Evolutionary conservation across 2,329 filamentous ascomycete species (phyloP), one percentile per base, ranked within the genome.

Genomic region (Orbilia blumenaviensis): DNA sequence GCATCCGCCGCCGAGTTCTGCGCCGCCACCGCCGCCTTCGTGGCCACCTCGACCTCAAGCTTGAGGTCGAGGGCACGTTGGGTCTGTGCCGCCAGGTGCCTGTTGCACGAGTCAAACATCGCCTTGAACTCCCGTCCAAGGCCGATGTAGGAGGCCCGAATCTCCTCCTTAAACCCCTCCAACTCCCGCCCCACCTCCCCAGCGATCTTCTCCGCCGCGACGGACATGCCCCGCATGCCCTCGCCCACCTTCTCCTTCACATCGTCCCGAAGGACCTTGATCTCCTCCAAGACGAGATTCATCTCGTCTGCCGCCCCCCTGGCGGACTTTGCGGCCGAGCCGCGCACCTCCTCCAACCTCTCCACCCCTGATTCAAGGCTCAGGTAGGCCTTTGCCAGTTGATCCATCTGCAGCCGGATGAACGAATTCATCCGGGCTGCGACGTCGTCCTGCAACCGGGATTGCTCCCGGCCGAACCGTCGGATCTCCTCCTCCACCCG

Each of bases 261-360:
- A 63, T 92, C 90, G 82, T 97, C 92, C 21, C 94, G 89, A 23
- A 98, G 86, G n/a, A 88, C 89, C 81, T 94, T 94, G 82, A 98
- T 97, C 81, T 96, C 94, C 80, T 95, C 92, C 8, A 99, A 86
- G 1, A 97, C 90, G n/a, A 88, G 86, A 80, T 97, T 94, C 92
- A 97, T 93, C 68, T 94, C 91, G 54, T 94, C 89, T 9, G 73
- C 66, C 6, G 48, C 73, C 32, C 71, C 66, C 7, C 73, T 66
- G 18, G 66, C 66, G n/a, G 58, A 62, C 21, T 50, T 54, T 0
- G 73, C 66, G 80, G 91, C 92, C 1, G 93, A 91, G 85, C 82
- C 90, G 89, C 0, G 91, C 92, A 16, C 86, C n/a, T n/a, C 85
- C 41, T 89, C 86, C 79, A 97, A 93, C 0, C 86, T 86, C 6